Evolutionary conservation across 2,329 filamentous ascomycete species (phyloP).

Genomic region (Pseudogymnoascus sp.): DNA sequence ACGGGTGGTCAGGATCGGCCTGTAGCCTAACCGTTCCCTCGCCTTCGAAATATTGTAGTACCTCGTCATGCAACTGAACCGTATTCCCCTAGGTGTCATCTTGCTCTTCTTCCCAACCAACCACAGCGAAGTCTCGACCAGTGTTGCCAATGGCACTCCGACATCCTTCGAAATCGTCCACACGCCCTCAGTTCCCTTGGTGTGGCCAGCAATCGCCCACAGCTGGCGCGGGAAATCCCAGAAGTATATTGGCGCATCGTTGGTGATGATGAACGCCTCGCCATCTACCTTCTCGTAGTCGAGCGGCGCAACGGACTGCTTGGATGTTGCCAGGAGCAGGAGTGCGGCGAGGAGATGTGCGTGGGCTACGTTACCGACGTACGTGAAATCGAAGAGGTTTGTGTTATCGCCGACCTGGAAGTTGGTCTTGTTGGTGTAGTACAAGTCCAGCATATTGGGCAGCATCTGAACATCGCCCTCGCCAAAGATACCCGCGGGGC

Average conservation of each 20-base stretch:
- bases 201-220: constrained; percentile 56
- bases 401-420: constrained; percentile 72
- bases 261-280: constrained; percentile 84
- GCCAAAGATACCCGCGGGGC: constrained; percentile 84
- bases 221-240: constrained; percentile 79
- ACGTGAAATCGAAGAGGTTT: constrained; percentile 65
- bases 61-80: constrained; percentile 65
- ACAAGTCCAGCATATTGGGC: constrained; percentile 64
- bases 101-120: constrained; percentile 46
- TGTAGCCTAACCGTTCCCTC: constrained; percentile 60
- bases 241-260: constrained; percentile 81
- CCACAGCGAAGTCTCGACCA: constrained; percentile 45
- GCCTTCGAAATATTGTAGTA: constrained; percentile 75
- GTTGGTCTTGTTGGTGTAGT: constrained; percentile 58
- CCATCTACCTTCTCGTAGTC: constrained; percentile 71
- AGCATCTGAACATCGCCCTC: constrained; percentile 76
- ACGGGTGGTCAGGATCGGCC: constrained; percentile 56
- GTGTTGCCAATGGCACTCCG: constrained; percentile 43
- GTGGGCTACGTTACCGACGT: constrained; percentile 62
- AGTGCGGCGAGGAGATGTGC: constrained; percentile 75
- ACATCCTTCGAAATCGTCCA: constrained; percentile 46
- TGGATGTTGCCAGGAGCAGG: constrained; percentile 34
- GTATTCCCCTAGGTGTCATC: constrained; percentile 38
- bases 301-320: constrained; percentile 45
- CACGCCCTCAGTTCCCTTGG: constrained; percentile 44